phyloP scores from a whole-genome alignment of 2,329 filamentous ascomycete species.

The Alternaria incomplexa region DNA sequence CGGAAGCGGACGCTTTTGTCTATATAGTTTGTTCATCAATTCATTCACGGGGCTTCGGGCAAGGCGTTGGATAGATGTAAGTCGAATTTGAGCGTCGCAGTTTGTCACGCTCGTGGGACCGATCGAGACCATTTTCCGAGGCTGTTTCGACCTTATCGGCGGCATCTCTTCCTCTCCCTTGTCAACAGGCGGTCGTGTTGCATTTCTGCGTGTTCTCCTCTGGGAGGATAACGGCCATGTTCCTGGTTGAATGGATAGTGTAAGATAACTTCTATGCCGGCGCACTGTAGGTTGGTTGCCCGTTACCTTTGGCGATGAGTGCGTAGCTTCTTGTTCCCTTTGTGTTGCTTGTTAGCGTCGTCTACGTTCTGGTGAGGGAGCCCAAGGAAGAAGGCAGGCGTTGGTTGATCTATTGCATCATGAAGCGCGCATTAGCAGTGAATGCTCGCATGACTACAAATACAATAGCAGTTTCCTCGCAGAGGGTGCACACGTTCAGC shows the following conservation, averaged over 20 bases:
- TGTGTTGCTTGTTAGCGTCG: conserved; percentile 5
- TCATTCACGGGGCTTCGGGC: conserved; percentile 22
- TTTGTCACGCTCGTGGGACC: conserved; percentile 41
- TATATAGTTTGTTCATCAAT: conserved; percentile 11
- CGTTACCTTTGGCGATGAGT: conserved; percentile 19
- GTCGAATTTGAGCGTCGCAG: conserved; percentile 26
- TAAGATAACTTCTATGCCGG: conserved; percentile 39
- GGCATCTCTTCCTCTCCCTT: conserved; percentile 27
- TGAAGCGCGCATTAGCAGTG: conserved; percentile 26
- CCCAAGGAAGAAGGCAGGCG: conserved; percentile 23
- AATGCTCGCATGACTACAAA: conserved; percentile 33
- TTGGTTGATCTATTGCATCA: conserved; percentile 41
- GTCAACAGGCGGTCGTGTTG: conserved; percentile 39
- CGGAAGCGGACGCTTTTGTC: conserved; percentile 5
- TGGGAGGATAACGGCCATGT: conserved; percentile 3
- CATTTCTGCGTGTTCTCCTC: conserved; percentile 26
- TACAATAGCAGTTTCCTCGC: conserved; percentile 1
- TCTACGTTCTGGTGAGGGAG: conserved; percentile 15
- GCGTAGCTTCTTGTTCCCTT: conserved; percentile 16
- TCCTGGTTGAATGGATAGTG: conserved; percentile 22
- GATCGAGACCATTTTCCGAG: conserved; percentile 17
- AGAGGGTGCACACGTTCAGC: not conserved
- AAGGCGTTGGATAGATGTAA: conserved; percentile 41
- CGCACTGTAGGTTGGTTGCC: conserved; percentile 19
- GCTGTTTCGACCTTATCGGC: conserved; percentile 22